Conservation (phyloP, 2,329 filamentous ascomycete species). For the Hysterium pulicare region DNA sequence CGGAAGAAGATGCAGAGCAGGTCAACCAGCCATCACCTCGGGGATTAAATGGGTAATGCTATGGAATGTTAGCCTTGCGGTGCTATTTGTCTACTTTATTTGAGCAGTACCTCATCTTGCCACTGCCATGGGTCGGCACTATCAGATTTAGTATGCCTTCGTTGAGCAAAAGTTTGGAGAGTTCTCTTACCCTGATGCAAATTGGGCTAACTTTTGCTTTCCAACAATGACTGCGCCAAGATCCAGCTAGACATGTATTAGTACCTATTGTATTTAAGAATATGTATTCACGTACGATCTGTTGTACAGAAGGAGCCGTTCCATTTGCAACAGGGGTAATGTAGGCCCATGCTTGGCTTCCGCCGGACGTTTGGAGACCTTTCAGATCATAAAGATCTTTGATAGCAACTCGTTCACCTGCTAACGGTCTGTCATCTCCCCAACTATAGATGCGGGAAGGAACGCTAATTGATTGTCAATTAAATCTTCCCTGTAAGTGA, state of each 20-base stretch:
- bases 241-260: too few relatives aligned
- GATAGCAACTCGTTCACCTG: constrained; percentile 20
- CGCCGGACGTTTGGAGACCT: constrained; percentile 22
- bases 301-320: constrained; percentile 21
- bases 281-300: too few relatives aligned
- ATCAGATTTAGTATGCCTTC: constrained; percentile 6
- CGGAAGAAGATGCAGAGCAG: constrained; percentile 30
- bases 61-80: constrained; percentile 8
- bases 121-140: constrained; percentile 26
- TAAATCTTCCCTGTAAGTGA: not conserved
- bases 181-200: constrained; percentile 30
- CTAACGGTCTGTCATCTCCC: constrained; percentile 27
- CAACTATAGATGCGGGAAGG: constrained; percentile 40
- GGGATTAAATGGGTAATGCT: constrained; percentile 44
- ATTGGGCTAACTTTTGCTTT: constrained; percentile 52
- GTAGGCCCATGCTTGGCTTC: constrained; percentile 21
- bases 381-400: constrained; percentile 27
- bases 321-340: constrained; percentile 17
- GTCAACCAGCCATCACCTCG: constrained; percentile 29
- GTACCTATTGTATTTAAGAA: too few relatives aligned
- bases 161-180: not conserved
- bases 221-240: constrained; percentile 46
- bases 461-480: constrained; percentile 16
- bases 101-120: constrained; percentile 24
- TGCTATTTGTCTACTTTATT: not conserved